A percentile compares a stretch with the other conserved stretches of the same genome.
These are phyloP conservation scores for Fusarium albidum DNA, from an alignment of 2,329 filamentous ascomycete genomes.

Conservation along the genomic window DNA sequence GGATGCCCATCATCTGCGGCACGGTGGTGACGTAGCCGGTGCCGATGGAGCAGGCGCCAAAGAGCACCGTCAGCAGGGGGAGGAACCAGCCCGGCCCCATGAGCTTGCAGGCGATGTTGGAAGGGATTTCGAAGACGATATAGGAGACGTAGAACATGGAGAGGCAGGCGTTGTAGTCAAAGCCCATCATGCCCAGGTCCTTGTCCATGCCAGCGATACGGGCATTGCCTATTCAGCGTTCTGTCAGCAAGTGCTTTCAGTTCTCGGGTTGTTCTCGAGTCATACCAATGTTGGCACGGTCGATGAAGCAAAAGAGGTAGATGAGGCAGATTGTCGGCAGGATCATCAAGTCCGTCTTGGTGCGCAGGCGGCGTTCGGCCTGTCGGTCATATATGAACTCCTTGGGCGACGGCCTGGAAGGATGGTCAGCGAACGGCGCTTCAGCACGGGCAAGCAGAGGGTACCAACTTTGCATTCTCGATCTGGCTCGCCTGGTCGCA, in stretches of 20 bases:
- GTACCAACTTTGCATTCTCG: not conserved
- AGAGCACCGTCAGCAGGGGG: slow-evolving; percentile 61
- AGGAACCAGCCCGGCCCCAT: slow-evolving; percentile 73
- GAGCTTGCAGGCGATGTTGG: slow-evolving; percentile 69
- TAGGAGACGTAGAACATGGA: slow-evolving; percentile 70
- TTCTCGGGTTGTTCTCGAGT: not conserved
- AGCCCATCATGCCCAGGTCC: slow-evolving; percentile 60
- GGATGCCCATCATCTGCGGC: slow-evolving; percentile 57
- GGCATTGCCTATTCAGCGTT: slow-evolving; percentile 48
- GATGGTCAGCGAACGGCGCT: not conserved
- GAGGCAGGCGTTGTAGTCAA: slow-evolving; percentile 68
- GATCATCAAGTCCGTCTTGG: slow-evolving; percentile 5
- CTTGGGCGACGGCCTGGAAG: not conserved
- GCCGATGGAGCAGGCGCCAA: slow-evolving; percentile 63
- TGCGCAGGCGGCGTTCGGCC: slow-evolving; percentile 5
- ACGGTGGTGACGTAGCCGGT: slow-evolving; percentile 65
- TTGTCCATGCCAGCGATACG: slow-evolving; percentile 63
- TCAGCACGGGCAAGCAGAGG: not conserved
- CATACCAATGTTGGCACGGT: slow-evolving; percentile 74
- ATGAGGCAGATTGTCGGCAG: slow-evolving; percentile 20
- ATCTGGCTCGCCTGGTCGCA: slow-evolving; percentile 2
- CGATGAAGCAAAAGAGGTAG: slow-evolving; percentile 70
- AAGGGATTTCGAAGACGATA: slow-evolving; percentile 71
- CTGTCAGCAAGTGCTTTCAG: not conserved
- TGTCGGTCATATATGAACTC: slow-evolving; percentile 3